Percentiles rank a stretch among this genome's conserved stretches.
phyloP scores from a whole-genome alignment of 176 grass and related monocot genomes.

The Eragrostis nindensis region DNA sequence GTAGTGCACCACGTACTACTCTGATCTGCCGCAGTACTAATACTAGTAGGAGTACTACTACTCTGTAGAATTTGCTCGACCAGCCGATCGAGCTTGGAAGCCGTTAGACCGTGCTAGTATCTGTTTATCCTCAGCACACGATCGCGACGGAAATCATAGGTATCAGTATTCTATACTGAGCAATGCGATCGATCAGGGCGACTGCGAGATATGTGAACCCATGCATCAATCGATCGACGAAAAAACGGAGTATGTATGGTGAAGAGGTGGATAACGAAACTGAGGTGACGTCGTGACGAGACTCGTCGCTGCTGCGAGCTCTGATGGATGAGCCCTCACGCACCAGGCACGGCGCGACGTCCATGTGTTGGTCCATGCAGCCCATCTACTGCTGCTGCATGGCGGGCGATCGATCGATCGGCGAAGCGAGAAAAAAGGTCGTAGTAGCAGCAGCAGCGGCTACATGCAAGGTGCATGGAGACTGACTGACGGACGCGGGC shows the following conservation, averaged over 20 bases:
- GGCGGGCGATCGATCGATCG: not conserved
- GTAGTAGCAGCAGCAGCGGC: not conserved
- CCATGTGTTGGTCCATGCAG: conserved; percentile 25
- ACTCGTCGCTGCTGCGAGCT: conserved; percentile 2
- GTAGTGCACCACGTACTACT: no score
- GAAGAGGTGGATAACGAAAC: not conserved
- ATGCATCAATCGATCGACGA: no score
- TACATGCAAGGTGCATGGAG: conserved; percentile 11
- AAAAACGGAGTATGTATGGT: no score
- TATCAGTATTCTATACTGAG: no score
- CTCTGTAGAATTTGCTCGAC: no score
- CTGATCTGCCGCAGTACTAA: no score
- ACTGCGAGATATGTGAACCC: not conserved
- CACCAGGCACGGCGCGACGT: not conserved
- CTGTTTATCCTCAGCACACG: no score
- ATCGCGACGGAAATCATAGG: no score
- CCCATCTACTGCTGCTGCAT: conserved; percentile 30
- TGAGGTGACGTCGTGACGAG: conserved; percentile 26
- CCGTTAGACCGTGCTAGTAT: no score
- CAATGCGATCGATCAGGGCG: not conserved
- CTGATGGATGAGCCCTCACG: not conserved
- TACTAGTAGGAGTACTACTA: no score
- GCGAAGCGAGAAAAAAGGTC: not conserved
- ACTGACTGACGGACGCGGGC: not conserved
- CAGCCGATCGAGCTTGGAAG: no score